Evolutionary conservation across 257 asterid genomes (phyloP).

Genomic region (Salvia splendens): DNA sequence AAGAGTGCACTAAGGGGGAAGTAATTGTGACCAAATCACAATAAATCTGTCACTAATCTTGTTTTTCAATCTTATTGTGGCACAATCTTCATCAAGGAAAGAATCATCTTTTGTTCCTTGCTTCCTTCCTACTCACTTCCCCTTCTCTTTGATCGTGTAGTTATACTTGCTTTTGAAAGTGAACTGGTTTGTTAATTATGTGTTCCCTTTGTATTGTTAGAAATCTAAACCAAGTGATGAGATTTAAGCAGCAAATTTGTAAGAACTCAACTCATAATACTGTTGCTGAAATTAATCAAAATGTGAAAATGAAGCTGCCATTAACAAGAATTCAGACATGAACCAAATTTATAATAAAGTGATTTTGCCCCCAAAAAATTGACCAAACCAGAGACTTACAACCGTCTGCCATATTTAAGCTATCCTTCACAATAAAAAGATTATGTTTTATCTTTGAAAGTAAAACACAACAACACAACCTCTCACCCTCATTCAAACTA

Average conservation of each 20-base stretch:
- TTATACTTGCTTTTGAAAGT: slow-evolving; percentile 5
- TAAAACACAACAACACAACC: slow-evolving; percentile 42
- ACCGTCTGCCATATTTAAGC: slow-evolving; percentile 22
- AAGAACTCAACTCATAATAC: no score
- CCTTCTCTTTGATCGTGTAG: neutral
- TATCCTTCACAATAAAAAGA: slow-evolving; percentile 26
- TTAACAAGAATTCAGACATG: no score
- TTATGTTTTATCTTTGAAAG: slow-evolving; percentile 2
- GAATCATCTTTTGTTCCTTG: neutral
- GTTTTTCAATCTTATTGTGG: slow-evolving; percentile 1
- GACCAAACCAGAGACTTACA: slow-evolving; percentile 22
- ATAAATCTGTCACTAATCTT: neutral
- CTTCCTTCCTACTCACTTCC: slow-evolving; percentile 4
- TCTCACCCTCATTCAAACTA: slow-evolving; percentile 35
- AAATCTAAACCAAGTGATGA: no score
- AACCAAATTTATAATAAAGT: no score
- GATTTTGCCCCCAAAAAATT: neutral
- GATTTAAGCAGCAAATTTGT: no score
- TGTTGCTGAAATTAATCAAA: no score
- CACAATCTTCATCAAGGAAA: slow-evolving; percentile 4
- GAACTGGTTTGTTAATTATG: slow-evolving; percentile 1
- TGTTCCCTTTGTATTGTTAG: no score
- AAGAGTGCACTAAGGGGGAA: neutral
- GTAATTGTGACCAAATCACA: slow-evolving; percentile 13
- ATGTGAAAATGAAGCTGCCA: no score